Conservation (phyloP, 495 filamentous ascomycete species). For the Cairneyella variabilis region DNA sequence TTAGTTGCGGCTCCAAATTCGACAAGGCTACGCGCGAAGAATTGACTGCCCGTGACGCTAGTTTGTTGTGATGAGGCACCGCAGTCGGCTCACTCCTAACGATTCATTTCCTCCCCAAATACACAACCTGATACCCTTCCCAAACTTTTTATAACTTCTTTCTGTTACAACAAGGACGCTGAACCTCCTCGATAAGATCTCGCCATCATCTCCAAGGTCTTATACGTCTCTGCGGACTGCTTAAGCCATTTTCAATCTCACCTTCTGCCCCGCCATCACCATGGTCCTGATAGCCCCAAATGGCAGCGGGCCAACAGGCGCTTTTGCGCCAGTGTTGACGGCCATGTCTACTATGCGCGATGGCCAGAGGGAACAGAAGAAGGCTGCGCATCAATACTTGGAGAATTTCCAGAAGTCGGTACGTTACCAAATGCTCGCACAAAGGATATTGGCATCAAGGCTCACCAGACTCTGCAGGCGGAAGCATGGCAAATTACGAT, state of each 20-base stretch:
- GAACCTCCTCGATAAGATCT: too few relatives aligned
- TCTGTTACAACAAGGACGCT: too few relatives aligned
- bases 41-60: too few relatives aligned
- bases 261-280: slow-evolving; percentile 22
- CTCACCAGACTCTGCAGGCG: slow-evolving; percentile 46
- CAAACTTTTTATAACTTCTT: not conserved
- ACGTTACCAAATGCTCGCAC: slow-evolving; percentile 43
- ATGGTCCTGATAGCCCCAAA: slow-evolving; percentile 40
- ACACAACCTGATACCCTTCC: not conserved
- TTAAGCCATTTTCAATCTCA: slow-evolving; percentile 3
- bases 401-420: slow-evolving; percentile 98
- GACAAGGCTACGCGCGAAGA: not conserved
- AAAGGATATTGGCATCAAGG: too few relatives aligned
- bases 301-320: slow-evolving; percentile 50
- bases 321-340: slow-evolving; percentile 78
- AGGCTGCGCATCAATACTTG: slow-evolving; percentile 83
- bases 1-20: not conserved
- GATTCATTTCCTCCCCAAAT: not conserved
- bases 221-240: slow-evolving; percentile 3
- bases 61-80: too few relatives aligned
- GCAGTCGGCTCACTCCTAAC: too few relatives aligned
- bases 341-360: slow-evolving; percentile 91
- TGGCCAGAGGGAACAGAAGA: slow-evolving; percentile 77
- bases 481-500: slow-evolving; percentile 89
- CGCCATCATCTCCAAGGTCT: not conserved